A percentile compares a stretch with the other conserved stretches of the same genome.
Conservation (phyloP, 371 early-diverging fungal species). For the Smittium culicis region DNA sequence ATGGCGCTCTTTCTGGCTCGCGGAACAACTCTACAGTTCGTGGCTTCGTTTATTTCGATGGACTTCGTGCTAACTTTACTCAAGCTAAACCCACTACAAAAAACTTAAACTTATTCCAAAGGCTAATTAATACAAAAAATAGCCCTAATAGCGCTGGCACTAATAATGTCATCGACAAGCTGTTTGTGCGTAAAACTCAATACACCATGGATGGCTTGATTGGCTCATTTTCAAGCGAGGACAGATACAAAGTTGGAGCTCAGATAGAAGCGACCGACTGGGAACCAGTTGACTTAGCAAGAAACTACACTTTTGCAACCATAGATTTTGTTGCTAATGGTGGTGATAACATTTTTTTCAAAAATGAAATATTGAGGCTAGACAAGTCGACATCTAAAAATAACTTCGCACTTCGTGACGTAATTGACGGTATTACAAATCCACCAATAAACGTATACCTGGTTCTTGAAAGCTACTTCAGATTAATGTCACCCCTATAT, state of each 20-base stretch:
- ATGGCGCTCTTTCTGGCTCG: constrained; percentile 11
- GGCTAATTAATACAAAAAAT: no score
- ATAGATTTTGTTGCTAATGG: constrained; percentile 41
- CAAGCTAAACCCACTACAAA: neutral
- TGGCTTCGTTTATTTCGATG: constrained; percentile 10
- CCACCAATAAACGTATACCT: neutral
- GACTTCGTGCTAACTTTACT: constrained; percentile 11
- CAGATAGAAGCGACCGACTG: constrained; percentile 16
- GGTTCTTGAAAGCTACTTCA: constrained; percentile 5
- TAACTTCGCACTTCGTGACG: neutral
- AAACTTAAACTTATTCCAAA: constrained; percentile 12
- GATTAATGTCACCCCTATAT: neutral
- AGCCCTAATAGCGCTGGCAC: neutral
- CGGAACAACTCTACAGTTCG: constrained; percentile 10
- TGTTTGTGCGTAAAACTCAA: constrained; percentile 7
- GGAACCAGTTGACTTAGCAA: constrained; percentile 18
- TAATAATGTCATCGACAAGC: constrained; percentile 2
- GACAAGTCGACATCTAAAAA: neutral
- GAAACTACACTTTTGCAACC: constrained; percentile 36
- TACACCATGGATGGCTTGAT: neutral
- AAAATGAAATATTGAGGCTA: neutral
- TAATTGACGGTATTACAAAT: neutral
- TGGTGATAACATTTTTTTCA: constrained; percentile 41
- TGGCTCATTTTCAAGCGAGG: neutral
- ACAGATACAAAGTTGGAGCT: neutral